Evolutionary conservation across 495 filamentous ascomycete genomes (phyloP).

Genomic region (Penicillium antarcticum): DNA sequence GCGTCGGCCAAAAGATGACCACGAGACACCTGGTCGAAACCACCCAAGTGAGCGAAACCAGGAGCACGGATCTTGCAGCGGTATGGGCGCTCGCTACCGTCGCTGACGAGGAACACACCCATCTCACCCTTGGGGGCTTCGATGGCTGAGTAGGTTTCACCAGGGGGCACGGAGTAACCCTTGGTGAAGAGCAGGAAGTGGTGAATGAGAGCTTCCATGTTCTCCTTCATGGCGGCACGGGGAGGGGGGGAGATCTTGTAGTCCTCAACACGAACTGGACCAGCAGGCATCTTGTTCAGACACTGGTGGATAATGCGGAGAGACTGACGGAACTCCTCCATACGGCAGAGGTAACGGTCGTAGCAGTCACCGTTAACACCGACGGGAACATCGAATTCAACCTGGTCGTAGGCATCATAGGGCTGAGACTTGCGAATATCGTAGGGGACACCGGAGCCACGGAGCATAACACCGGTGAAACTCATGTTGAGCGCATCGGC

Average conservation of each 20-base stretch:
- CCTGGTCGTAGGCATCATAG: slow-evolving; percentile 95
- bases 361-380: slow-evolving; percentile 98
- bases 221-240: slow-evolving; percentile 98
- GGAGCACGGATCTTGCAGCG: slow-evolving; percentile 96
- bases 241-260: slow-evolving; percentile 98
- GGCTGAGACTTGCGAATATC: slow-evolving; percentile 94
- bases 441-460: slow-evolving; percentile 95
- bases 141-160: slow-evolving; percentile 96
- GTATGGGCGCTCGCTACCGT: slow-evolving; percentile 94
- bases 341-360: slow-evolving; percentile 96
- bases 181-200: slow-evolving; percentile 99
- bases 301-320: slow-evolving; percentile 98
- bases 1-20: slow-evolving; percentile 96
- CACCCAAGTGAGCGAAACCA: slow-evolving; percentile 91
- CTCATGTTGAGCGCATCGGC: slow-evolving; percentile 92
- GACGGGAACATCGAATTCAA: slow-evolving; percentile 97
- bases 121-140: slow-evolving; percentile 99
- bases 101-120: slow-evolving; percentile 95
- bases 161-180: slow-evolving; percentile 95
- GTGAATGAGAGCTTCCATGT: slow-evolving; percentile 99
- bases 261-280: slow-evolving; percentile 92
- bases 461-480: slow-evolving; percentile 97
- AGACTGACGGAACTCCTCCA: slow-evolving; percentile 99
- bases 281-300: slow-evolving; percentile 96
- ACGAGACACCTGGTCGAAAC: slow-evolving; percentile 87